A percentile compares a stretch with the other conserved stretches of the same genome.
Evolutionary conservation across 129 eudicot species (phyloP).

Genomic region (Cynara cardunculus): DNA sequence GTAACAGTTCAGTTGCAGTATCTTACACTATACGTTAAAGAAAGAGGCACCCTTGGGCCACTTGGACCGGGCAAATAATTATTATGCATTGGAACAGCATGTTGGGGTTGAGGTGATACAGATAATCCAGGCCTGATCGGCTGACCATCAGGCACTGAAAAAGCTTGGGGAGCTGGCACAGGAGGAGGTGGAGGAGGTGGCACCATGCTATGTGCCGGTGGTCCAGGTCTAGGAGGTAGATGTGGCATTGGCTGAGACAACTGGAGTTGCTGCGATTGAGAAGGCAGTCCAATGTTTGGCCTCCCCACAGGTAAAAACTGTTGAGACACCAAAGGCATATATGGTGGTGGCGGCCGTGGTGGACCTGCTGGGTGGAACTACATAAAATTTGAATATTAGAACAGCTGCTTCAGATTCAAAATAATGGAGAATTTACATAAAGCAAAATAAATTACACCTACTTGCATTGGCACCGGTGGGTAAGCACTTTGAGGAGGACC

Average conservation of each 20-base stretch:
- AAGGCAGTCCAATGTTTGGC: slow-evolving; percentile 52
- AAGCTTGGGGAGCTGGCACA: slow-evolving; percentile 43
- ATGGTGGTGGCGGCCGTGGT: slow-evolving; percentile 53
- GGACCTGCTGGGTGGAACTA: slow-evolving; percentile 71
- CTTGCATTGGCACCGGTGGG: slow-evolving; percentile 70
- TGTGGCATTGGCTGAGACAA: slow-evolving; percentile 54
- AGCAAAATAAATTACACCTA: slow-evolving; percentile 22
- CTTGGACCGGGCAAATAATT: slow-evolving; percentile 47
- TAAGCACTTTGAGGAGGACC: slow-evolving; percentile 62
- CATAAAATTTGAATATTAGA: slow-evolving; percentile 11
- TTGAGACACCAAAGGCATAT: slow-evolving; percentile 54
- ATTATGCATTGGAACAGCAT: slow-evolving; percentile 38
- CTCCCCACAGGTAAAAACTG: slow-evolving; percentile 64
- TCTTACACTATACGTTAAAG: slow-evolving; percentile 52
- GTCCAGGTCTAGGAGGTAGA: slow-evolving; percentile 51
- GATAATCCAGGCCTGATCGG: slow-evolving; percentile 43
- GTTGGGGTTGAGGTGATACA: slow-evolving; percentile 58
- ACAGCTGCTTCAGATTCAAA: background rate
- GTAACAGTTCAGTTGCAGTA: slow-evolving; percentile 1
- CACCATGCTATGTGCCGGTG: slow-evolving; percentile 40
- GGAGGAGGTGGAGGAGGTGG: slow-evolving; percentile 36
- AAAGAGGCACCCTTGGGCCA: slow-evolving; percentile 51
- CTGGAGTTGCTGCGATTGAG: slow-evolving; percentile 38
- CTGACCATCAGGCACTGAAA: slow-evolving; percentile 61
- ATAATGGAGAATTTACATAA: background rate